A percentile compares a stretch with the other conserved stretches of the same genome.
These are phyloP conservation scores for Jamesozyma gamospora DNA, from an alignment of 805 yeast species.

Conservation along the genomic window DNA sequence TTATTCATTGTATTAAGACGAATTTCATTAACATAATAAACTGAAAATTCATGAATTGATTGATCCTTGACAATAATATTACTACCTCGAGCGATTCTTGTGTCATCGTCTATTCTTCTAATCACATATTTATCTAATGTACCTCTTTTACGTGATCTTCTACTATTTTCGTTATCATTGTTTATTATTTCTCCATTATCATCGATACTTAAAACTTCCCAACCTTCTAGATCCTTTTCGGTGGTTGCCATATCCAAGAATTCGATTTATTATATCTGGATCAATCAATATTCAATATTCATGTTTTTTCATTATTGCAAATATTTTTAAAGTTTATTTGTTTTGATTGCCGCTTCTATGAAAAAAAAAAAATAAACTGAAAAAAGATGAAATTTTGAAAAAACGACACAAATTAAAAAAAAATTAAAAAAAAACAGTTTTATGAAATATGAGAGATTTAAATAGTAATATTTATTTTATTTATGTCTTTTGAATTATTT, in stretches of 20 bases:
- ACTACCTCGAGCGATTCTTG: constrained; percentile 42
- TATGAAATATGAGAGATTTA: no score
- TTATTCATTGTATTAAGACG: constrained; percentile 36
- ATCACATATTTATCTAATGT: constrained; percentile 4
- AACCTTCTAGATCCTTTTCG: constrained; percentile 13
- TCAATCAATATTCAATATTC: no score
- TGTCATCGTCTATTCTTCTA: constrained; percentile 31
- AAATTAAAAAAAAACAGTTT: no score
- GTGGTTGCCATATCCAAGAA: constrained; percentile 15
- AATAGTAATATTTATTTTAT: no score
- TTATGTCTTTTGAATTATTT: no score
- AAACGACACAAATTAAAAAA: no score
- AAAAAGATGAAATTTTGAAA: no score
- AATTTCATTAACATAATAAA: constrained; percentile 42
- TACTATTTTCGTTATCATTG: constrained; percentile 3
- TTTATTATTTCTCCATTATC: constrained; percentile 10
- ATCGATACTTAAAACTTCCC: constrained; percentile 18
- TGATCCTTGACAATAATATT: constrained; percentile 33
- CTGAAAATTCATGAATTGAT: constrained; percentile 24
- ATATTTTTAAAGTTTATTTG: no score
- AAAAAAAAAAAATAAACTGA: no score
- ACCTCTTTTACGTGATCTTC: constrained; percentile 12
- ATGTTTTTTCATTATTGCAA: no score
- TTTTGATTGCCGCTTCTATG: no score
- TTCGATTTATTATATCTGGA: no score